Conservation (phyloP, 2,329 filamentous ascomycete genomes). For the Phialophora verrucosa region DNA sequence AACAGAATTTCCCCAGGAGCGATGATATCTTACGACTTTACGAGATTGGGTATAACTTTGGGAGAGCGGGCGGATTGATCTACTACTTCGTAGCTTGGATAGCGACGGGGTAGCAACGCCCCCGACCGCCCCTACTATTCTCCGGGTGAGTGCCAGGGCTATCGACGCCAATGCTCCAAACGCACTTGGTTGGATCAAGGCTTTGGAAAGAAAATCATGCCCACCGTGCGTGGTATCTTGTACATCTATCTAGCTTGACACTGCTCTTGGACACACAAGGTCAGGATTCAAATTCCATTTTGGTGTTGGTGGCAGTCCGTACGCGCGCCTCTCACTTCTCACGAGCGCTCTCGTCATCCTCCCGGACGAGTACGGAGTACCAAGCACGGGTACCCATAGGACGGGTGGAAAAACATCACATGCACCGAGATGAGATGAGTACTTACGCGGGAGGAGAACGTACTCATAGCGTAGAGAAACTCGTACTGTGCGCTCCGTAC, state of each 20-base stretch:
- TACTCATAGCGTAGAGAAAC: background rate
- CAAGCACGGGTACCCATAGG: too few relatives aligned
- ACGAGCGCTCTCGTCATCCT: background rate
- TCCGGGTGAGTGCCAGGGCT: background rate
- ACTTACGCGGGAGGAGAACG: background rate
- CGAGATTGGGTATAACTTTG: slow-evolving; percentile 1
- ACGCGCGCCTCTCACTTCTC: background rate
- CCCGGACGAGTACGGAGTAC: background rate
- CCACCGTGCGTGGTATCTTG: background rate
- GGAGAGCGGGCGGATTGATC: background rate
- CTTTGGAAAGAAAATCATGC: background rate
- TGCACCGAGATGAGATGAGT: background rate
- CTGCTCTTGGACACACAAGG: background rate
- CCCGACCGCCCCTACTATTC: background rate
- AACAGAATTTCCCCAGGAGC: slow-evolving; percentile 17
- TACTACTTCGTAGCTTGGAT: background rate
- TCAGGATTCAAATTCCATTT: background rate
- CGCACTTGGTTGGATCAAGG: background rate
- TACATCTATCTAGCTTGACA: background rate
- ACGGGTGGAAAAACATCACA: background rate
- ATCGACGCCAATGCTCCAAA: background rate
- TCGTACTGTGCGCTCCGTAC: too few relatives aligned
- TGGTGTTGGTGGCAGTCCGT: background rate
- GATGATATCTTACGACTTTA: slow-evolving; percentile 8
- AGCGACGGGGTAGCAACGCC: background rate